A percentile compares a stretch with the other conserved stretches of the same genome.
Evolutionary conservation across 768 basidiomycete genomes (phyloP).

Genomic region (Myochromella boudieri): DNA sequence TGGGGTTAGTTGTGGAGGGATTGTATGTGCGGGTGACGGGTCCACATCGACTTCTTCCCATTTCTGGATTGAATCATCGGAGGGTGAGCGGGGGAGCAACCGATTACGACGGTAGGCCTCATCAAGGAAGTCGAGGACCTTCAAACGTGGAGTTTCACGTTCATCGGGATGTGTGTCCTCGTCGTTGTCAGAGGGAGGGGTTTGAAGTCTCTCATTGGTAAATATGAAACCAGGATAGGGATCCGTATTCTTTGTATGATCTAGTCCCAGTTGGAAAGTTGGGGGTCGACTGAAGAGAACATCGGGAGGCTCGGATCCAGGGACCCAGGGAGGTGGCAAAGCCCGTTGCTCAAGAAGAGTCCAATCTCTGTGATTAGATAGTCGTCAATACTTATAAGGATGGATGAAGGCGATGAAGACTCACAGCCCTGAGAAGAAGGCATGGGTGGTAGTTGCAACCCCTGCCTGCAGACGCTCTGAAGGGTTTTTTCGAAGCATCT

Average conservation of each 20-base stretch:
- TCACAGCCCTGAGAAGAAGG: constrained; percentile 30
- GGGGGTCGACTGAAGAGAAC: not conserved
- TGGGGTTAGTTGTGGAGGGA: too few species aligned
- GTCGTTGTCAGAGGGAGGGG: too few species aligned
- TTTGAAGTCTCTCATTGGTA: not conserved
- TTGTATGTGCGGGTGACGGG: too few species aligned
- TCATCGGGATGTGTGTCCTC: too few species aligned
- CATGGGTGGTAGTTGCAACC: constrained; percentile 27
- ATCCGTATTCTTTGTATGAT: not conserved
- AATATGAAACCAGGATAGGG: not conserved
- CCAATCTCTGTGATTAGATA: constrained; percentile 26
- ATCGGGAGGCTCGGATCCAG: constrained; percentile 9
- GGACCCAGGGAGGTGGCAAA: constrained; percentile 26
- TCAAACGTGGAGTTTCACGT: too few species aligned
- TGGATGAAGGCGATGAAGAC: constrained; percentile 6
- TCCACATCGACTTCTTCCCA: too few species aligned
- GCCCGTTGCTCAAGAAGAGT: constrained; percentile 20
- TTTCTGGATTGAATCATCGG: too few species aligned
- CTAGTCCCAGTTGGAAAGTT: not conserved
- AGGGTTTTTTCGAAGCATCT: constrained; percentile 30
- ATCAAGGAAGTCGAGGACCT: too few species aligned
- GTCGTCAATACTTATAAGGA: not conserved
- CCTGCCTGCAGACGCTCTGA: constrained; percentile 22
- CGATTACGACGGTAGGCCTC: too few species aligned
- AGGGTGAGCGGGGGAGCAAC: too few species aligned